A percentile compares a stretch with the other conserved stretches of the same genome.
Conservation (phyloP, 2,329 filamentous ascomycete species). For the Xylaria sp. region DNA sequence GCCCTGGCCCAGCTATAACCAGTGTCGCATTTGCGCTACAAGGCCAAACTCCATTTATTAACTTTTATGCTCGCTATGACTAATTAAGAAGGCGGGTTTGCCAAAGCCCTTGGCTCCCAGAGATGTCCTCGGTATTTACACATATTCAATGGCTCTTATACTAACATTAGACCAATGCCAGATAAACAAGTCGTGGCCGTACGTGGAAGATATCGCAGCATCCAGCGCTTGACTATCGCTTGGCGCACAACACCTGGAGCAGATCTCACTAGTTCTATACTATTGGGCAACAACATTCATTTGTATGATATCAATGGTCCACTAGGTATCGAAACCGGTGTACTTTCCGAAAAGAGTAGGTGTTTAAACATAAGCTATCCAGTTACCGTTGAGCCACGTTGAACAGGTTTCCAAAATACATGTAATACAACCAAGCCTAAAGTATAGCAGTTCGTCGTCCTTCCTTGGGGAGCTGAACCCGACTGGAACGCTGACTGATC, state of each 20-base stretch:
- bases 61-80: slow-evolving; percentile 21
- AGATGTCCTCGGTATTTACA: slow-evolving; percentile 16
- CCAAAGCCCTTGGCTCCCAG: slow-evolving; percentile 21
- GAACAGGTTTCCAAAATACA: background rate
- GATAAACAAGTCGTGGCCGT: background rate
- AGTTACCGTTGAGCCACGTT: background rate
- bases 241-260: slow-evolving; percentile 25
- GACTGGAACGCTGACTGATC: slow-evolving; percentile 5
- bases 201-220: slow-evolving; percentile 8
- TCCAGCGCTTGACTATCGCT: slow-evolving; percentile 16
- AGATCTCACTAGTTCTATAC: background rate
- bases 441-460: background rate
- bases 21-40: slow-evolving; percentile 15
- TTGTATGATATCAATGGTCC: background rate
- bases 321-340: background rate
- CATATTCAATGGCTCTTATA: background rate
- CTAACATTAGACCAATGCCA: background rate
- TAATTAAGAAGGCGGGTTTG: slow-evolving; percentile 26
- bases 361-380: slow-evolving; percentile 3
- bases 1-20: slow-evolving; percentile 7
- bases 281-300: slow-evolving; percentile 12
- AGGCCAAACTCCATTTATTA: slow-evolving; percentile 9
- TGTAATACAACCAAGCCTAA: background rate
- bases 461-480: slow-evolving; percentile 15
- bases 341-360: slow-evolving; percentile 21